Evolutionary conservation across 1,284 basidiomycete genomes (phyloP).

Genomic region (Ceratobasidium sp.): DNA sequence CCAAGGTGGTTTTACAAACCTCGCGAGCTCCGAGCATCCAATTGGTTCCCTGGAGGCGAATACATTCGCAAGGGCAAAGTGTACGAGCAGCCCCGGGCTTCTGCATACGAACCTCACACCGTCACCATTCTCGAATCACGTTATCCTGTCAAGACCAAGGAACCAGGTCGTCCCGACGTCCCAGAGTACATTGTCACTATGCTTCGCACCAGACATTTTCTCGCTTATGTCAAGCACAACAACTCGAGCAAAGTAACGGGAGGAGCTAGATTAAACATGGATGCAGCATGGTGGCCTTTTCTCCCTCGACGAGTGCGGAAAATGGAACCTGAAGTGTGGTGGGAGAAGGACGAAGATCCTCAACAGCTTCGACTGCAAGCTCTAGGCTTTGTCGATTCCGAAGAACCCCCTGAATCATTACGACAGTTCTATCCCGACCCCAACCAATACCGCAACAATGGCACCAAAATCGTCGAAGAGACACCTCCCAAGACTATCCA

Average conservation of each 20-base stretch:
- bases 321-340: constrained; percentile 20
- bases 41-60: constrained; percentile 52
- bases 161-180: constrained; percentile 48
- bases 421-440: constrained; percentile 15
- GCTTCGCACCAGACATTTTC: constrained; percentile 50
- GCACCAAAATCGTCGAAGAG: constrained; percentile 1
- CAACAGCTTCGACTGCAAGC: constrained; percentile 25
- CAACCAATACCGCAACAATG: constrained; percentile 29
- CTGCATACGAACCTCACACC: constrained; percentile 54
- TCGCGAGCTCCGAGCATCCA: constrained; percentile 50
- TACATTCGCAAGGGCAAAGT: constrained; percentile 47
- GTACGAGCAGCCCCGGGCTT: constrained; percentile 49
- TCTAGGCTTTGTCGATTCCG: constrained; percentile 2
- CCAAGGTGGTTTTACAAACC: constrained; percentile 54
- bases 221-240: constrained; percentile 46
- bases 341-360: constrained; percentile 26
- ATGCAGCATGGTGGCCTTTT: constrained; percentile 54
- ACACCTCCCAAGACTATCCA: constrained; percentile 4
- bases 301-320: constrained; percentile 34
- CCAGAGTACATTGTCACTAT: constrained; percentile 51
- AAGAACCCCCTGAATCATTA: constrained; percentile 10
- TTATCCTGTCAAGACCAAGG: constrained; percentile 48
- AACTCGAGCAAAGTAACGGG: constrained; percentile 45
- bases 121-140: constrained; percentile 54
- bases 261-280: constrained; percentile 48